A percentile compares a stretch with the other conserved stretches of the same genome.
Conservation (phyloP, 192 early-diverging fungal genomes). For the Backusella mclennaniae region DNA sequence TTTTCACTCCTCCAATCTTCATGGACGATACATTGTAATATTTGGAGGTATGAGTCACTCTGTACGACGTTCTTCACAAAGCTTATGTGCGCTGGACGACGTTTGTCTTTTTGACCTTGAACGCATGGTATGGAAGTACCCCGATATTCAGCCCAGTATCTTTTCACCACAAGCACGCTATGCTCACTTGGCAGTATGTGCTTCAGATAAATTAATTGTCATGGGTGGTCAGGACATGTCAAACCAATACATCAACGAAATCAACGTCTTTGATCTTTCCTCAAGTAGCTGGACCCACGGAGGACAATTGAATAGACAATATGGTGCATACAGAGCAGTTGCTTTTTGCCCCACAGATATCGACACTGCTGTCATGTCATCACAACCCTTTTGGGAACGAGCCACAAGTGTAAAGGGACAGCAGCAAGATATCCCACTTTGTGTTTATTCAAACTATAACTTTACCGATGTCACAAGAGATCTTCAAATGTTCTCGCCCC, state of each 20-base stretch:
- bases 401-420: background rate
- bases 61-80: conserved; percentile 39
- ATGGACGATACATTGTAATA: conserved; percentile 57
- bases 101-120: conserved; percentile 59
- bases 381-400: background rate
- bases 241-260: conserved; percentile 70
- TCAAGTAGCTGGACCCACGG: conserved; percentile 57
- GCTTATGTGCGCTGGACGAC: conserved; percentile 63
- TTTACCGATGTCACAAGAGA: conserved; percentile 70
- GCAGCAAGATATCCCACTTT: conserved; percentile 26
- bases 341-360: conserved; percentile 38
- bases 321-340: conserved; percentile 72
- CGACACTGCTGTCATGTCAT: background rate
- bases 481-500: conserved; percentile 58
- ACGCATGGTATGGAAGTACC: conserved; percentile 52
- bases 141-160: conserved; percentile 35
- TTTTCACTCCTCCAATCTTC: conserved; percentile 70
- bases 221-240: conserved; percentile 74
- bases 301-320: conserved; percentile 60
- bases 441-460: conserved; percentile 77
- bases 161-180: conserved; percentile 65
- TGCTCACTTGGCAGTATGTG: conserved; percentile 67
- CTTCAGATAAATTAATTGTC: conserved; percentile 54
- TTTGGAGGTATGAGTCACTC: conserved; percentile 78
- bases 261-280: conserved; percentile 65